phyloP scores from a whole-genome alignment of 345 rosid species.

The Noccaea caerulescens region DNA sequence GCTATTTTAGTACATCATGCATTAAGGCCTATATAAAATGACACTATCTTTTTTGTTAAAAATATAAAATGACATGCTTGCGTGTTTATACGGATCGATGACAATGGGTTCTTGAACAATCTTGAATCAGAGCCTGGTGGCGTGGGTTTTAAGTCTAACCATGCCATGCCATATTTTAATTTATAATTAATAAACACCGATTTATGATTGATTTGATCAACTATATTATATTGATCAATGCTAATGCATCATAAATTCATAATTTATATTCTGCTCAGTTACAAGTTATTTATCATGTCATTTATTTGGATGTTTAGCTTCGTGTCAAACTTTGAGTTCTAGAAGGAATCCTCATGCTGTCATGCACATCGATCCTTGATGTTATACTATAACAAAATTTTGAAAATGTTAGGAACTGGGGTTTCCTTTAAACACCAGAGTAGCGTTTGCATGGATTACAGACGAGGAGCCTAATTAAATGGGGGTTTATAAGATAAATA shows the following conservation, averaged over 20 bases:
- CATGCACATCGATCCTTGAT: neutral
- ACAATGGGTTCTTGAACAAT: constrained; percentile 3
- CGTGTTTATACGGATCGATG: constrained; percentile 14
- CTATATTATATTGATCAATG: neutral
- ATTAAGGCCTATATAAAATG: neutral
- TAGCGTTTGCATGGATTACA: neutral
- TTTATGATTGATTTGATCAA: neutral
- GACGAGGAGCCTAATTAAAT: neutral
- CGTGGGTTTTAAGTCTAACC: constrained; percentile 38
- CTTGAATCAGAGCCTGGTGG: constrained; percentile 26
- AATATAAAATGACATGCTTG: constrained; percentile 9
- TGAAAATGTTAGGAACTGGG: neutral
- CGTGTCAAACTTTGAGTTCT: constrained; percentile 2
- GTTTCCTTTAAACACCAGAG: neutral
- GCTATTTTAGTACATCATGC: constrained; percentile 5
- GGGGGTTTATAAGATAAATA: neutral
- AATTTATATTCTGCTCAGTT: neutral
- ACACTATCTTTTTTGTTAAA: too few species aligned
- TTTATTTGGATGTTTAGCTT: neutral
- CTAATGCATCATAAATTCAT: neutral
- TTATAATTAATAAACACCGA: neutral
- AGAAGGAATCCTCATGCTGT: neutral
- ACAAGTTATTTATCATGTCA: neutral
- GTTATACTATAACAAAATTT: neutral
- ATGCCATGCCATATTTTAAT: constrained; percentile 27